phyloP scores from a whole-genome alignment of 345 rosid species.

The Camelina neglecta region DNA sequence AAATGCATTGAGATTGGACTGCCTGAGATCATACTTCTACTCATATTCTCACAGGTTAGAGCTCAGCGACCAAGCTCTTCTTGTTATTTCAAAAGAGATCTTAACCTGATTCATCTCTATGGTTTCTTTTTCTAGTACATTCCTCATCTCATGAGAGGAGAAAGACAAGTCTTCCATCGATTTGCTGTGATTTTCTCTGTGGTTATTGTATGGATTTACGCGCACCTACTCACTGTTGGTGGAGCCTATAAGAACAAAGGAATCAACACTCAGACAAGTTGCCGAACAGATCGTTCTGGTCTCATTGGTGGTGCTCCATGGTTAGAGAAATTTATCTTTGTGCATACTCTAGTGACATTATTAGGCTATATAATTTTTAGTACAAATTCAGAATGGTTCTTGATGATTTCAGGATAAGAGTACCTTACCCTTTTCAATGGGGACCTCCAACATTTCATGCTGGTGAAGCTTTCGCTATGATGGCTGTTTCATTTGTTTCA shows the following conservation, averaged over 20 bases:
- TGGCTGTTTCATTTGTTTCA: conserved; percentile 88
- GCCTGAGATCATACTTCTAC: conserved; percentile 76
- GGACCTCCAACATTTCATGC: conserved; percentile 98
- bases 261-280: conserved; percentile 69
- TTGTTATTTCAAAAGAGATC: background rate
- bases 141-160: conserved; percentile 68
- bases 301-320: conserved; percentile 87
- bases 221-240: conserved; percentile 89
- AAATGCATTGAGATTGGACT: conserved; percentile 94
- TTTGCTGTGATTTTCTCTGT: conserved; percentile 93
- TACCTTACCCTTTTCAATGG: conserved; percentile 99
- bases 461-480: conserved; percentile 97
- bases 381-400: background rate
- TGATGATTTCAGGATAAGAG: conserved; percentile 72
- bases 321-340: conserved; percentile 51
- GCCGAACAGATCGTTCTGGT: conserved; percentile 91
- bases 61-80: background rate
- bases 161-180: conserved; percentile 71
- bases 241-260: conserved; percentile 85
- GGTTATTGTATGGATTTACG: conserved; percentile 86
- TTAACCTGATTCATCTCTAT: background rate
- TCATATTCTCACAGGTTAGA: conserved; percentile 88
- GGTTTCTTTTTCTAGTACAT: conserved; percentile 62
- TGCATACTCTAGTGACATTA: background rate
- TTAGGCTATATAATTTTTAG: background rate